These are phyloP conservation scores for Boeremia lycopersici DNA, from an alignment of 2,329 filamentous ascomycete genomes.

Conservation along the genomic window DNA sequence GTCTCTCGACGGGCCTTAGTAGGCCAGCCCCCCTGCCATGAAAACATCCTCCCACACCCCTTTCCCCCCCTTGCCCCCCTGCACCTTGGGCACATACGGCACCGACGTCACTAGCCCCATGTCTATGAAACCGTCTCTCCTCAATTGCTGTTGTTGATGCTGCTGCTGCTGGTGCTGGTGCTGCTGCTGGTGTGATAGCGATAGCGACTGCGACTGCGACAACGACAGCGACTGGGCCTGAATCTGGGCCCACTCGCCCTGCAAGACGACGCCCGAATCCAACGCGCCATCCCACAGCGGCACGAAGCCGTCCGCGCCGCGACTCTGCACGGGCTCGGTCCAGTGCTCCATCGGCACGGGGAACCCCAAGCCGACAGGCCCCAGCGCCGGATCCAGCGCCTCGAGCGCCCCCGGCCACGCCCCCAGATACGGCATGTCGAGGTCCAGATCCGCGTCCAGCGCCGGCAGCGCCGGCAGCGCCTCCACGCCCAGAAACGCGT, in stretches of 20 bases:
- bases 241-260: constrained; percentile 52
- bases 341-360: constrained; percentile 17
- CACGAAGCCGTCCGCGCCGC: constrained; percentile 18
- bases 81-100: constrained; percentile 51
- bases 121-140: constrained; percentile 41
- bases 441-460: constrained; percentile 14
- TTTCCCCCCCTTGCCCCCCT: constrained; percentile 21
- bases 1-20: background rate
- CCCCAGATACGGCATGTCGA: constrained; percentile 17
- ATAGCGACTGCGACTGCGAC: too few relatives aligned
- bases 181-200: too few relatives aligned
- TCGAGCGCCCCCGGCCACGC: constrained; percentile 21
- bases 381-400: constrained; percentile 21
- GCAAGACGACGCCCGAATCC: constrained; percentile 39
- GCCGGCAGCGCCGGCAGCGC: constrained; percentile 17
- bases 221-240: too few relatives aligned
- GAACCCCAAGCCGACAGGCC: constrained; percentile 32
- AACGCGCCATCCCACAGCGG: background rate
- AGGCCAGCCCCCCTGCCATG: background rate
- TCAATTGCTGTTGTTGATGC: background rate
- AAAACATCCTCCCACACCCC: constrained; percentile 51
- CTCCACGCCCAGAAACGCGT: constrained; percentile 33
- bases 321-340: constrained; percentile 21
- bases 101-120: constrained; percentile 27
- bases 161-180: background rate